Conservation (phyloP, 1,284 basidiomycete genomes). For the Naganishia liquefaciens region DNA sequence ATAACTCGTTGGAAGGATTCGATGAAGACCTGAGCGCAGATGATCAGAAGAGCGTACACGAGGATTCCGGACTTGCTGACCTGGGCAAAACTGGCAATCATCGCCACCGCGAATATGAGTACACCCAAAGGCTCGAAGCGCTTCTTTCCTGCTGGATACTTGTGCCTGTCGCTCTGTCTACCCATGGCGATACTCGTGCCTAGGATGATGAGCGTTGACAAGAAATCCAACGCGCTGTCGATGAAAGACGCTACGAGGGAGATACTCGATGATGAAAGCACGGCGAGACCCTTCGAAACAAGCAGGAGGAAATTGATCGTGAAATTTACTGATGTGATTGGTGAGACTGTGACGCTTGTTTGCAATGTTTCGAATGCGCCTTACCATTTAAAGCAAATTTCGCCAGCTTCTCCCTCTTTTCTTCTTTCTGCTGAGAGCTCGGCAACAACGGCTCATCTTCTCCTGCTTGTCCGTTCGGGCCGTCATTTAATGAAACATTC, state of each 20-base stretch:
- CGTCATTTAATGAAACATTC: constrained; percentile 6
- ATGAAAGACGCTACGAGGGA: constrained; percentile 60
- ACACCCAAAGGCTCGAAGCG: constrained; percentile 57
- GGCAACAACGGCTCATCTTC: constrained; percentile 41
- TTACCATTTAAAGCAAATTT: constrained; percentile 48
- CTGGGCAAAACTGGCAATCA: constrained; percentile 57
- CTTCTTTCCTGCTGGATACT: constrained; percentile 59
- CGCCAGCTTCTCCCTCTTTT: constrained; percentile 45
- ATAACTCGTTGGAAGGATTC: constrained; percentile 55
- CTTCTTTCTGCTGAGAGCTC: constrained; percentile 37
- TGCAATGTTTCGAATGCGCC: constrained; percentile 15
- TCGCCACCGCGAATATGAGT: constrained; percentile 60
- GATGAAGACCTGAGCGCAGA: constrained; percentile 55
- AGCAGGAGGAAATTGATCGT: constrained; percentile 58
- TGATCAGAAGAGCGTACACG: constrained; percentile 23
- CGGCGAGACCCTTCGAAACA: constrained; percentile 57
- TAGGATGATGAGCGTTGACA: constrained; percentile 58
- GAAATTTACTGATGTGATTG: constrained; percentile 47
- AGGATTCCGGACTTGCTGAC: constrained; percentile 14
- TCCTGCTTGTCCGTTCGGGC: constrained; percentile 35
- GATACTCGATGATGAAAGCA: constrained; percentile 60
- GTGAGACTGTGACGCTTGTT: background rate
- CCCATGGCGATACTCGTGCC: constrained; percentile 52
- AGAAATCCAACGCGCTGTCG: constrained; percentile 60
- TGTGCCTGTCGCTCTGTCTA: constrained; percentile 33